A percentile compares a stretch with the other conserved stretches of the same genome.
These are phyloP conservation scores for Larix kaempferi DNA, from an alignment of 75 land plant species.

Conservation along the genomic window DNA sequence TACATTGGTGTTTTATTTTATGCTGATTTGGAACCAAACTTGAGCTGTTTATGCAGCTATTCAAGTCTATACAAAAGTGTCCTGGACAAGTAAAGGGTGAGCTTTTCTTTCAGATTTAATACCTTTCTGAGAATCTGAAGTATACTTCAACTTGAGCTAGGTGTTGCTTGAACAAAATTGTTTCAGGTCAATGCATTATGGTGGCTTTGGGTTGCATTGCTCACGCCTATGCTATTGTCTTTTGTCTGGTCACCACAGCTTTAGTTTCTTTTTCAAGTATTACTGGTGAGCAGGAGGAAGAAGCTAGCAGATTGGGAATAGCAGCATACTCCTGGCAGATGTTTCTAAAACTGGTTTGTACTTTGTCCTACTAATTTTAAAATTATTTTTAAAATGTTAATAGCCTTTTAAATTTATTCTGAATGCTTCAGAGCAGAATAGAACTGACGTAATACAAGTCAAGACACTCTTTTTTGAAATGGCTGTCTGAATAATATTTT, in stretches of 20 bases:
- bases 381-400: background rate
- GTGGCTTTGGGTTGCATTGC: background rate
- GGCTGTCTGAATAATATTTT: background rate
- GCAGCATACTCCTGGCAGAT: conserved; percentile 74
- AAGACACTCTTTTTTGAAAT: background rate
- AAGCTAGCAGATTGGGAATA: conserved; percentile 26
- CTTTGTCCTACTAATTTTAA: background rate
- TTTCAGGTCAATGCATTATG: background rate
- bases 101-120: conserved; percentile 4
- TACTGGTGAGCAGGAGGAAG: conserved; percentile 40
- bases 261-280: conserved; percentile 54
- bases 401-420: background rate
- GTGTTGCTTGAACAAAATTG: background rate
- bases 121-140: conserved; percentile 9
- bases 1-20: background rate
- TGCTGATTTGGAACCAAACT: background rate
- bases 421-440: background rate
- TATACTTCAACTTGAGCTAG: background rate
- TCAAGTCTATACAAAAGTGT: conserved; percentile 36
- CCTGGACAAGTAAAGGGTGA: conserved; percentile 52
- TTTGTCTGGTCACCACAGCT: conserved; percentile 24
- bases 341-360: conserved; percentile 70
- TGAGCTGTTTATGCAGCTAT: conserved; percentile 34
- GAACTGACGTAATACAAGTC: background rate
- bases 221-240: conserved; percentile 8